A percentile compares a stretch with the other conserved stretches of the same genome.
phyloP scores from a whole-genome alignment of 148 eudicot genomes.

The Rhododendron simsii region DNA sequence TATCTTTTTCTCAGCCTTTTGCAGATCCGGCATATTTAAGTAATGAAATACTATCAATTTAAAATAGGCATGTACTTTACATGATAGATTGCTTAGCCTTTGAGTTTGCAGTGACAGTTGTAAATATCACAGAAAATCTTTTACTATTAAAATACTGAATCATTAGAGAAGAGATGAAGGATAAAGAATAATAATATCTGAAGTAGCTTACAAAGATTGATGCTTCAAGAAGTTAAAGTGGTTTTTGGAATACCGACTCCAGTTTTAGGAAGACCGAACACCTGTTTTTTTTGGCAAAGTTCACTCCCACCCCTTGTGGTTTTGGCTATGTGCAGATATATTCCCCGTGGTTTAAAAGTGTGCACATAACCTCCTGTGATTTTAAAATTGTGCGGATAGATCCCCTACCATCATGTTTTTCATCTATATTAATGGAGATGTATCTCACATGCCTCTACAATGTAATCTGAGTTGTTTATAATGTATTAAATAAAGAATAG shows the following conservation, averaged over 20 bases:
- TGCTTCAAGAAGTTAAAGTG: not conserved
- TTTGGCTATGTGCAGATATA: too few relatives aligned
- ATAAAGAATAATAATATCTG: not conserved
- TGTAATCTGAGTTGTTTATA: too few relatives aligned
- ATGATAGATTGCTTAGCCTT: not conserved
- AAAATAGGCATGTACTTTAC: not conserved
- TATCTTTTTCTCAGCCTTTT: not conserved
- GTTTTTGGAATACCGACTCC: not conserved
- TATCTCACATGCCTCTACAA: too few relatives aligned
- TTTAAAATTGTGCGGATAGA: too few relatives aligned
- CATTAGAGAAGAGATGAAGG: not conserved
- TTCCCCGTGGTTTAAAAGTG: too few relatives aligned
- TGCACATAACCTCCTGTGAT: too few relatives aligned
- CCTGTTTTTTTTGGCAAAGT: not conserved
- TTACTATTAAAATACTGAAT: not conserved
- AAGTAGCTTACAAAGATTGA: not conserved
- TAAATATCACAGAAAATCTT: not conserved
- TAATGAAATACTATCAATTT: not conserved
- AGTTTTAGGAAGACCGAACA: not conserved
- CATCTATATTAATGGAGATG: too few relatives aligned
- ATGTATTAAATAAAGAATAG: too few relatives aligned
- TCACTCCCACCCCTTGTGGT: too few relatives aligned
- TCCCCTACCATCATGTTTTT: too few relatives aligned
- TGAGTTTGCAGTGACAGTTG: not conserved
- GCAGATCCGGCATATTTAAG: not conserved